Percentiles rank a stretch among this genome's conserved stretches.
Conservation (phyloP, 225 moss, liverwort and hornwort species). For the Sphagnum contortum region DNA sequence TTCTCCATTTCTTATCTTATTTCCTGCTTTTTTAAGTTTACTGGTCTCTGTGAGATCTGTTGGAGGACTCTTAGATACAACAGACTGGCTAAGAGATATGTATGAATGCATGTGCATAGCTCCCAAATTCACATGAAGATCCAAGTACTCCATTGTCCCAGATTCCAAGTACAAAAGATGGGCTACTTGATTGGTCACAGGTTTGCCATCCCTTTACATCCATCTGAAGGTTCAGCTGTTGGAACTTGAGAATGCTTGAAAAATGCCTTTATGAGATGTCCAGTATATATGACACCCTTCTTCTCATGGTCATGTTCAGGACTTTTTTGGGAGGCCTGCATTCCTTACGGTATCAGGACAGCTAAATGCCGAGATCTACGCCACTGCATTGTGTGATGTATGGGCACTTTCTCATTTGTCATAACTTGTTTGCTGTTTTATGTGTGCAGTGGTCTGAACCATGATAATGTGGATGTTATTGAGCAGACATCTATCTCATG, state of each 20-base stretch:
- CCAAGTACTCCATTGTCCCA: conserved; percentile 55
- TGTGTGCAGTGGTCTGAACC: background rate
- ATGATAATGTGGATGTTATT: no score
- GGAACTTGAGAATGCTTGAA: no score
- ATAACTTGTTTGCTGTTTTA: background rate
- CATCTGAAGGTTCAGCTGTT: no score
- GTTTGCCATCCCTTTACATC: conserved; percentile 11
- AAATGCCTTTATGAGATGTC: no score
- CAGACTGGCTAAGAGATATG: background rate
- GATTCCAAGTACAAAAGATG: conserved; percentile 81
- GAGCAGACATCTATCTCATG: no score
- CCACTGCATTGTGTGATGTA: conserved; percentile 88
- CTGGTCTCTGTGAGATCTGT: no score
- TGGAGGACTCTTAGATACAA: no score
- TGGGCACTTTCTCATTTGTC: conserved; percentile 2
- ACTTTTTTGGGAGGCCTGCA: conserved; percentile 97
- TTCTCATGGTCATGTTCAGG: conserved; percentile 17
- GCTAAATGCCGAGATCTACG: conserved; percentile 87
- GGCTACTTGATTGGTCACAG: conserved; percentile 88
- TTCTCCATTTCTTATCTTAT: background rate
- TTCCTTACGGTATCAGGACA: conserved; percentile 96
- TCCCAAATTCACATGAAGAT: conserved; percentile 69
- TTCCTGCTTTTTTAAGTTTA: background rate
- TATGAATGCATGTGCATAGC: conserved; percentile 26
- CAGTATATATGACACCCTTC: no score